Evolutionary conservation across 352 stramenopile species (phyloP), one percentile per base, ranked within the genome.

Genomic region (Aphanomyces cochlioides): DNA sequence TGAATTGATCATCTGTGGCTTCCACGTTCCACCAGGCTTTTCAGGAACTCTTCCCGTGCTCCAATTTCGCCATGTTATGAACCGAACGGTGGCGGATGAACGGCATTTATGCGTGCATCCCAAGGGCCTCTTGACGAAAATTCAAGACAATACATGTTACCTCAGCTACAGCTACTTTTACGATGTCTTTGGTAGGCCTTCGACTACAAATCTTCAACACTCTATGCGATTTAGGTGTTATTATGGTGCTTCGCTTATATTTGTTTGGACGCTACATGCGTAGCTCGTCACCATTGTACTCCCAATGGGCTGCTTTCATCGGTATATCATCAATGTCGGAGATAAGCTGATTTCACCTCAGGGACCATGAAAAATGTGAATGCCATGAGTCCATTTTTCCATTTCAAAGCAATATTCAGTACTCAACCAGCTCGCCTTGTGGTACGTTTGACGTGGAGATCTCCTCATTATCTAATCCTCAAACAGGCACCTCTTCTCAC

Each of bases 341-440:
- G 28, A 47, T 36, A 12, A 19, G 36, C 39, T n/a, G 2, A 66
- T 34, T 38, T 64, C 36, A 38, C 15, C 57, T 38, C 39, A 70
- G 64, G 64, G 0, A 82, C 82, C 12, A 67, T 92, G 28, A 89
- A 92, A 57, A 83, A 88, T n/a, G 78, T 92, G 64, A 85, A 92
- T 57, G 77, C 82, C 7, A 87, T 90, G 82, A 77, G 74, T n/a
- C 84, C 84, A 6, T 88, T 87, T 56, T 92, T 92, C 56, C 84
- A 92, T 67, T 92, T 92, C 69, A 90, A 90, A 47, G 79, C 82
- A 40, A 79, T 92, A 19, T 92, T 92, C 73, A 90, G 88, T 71
- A 80, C 88, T 45, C 76, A 76, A 7, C 84, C 84, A 37, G 73
- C 90, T 41, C 78, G 82, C 15, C 69, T 92, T 7, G 69, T 92